phyloP scores from a whole-genome alignment of 495 filamentous ascomycete species.

The Hypoxylon trugodes region DNA sequence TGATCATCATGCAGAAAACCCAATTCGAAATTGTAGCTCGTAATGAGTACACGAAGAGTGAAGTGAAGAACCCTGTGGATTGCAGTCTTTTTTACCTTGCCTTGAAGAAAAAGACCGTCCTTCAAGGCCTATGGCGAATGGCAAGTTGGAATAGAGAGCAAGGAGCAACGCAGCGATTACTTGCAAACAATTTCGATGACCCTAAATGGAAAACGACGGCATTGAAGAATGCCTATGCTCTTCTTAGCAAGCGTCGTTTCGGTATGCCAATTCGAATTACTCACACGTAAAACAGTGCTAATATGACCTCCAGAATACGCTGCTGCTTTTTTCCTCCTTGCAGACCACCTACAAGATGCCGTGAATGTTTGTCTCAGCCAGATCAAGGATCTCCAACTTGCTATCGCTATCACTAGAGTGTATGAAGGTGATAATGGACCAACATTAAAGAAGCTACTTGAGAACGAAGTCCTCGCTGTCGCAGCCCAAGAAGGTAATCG shows the following conservation, averaged over 20 bases:
- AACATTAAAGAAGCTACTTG: conserved; percentile 74
- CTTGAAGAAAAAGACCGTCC: conserved; percentile 87
- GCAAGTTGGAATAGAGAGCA: conserved; percentile 92
- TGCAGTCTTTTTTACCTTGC: conserved; percentile 93
- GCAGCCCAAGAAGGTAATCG: conserved; percentile 84
- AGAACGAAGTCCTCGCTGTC: conserved; percentile 79
- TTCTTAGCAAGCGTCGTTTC: conserved; percentile 90
- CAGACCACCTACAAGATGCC: conserved; percentile 84
- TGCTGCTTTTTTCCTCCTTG: conserved; percentile 93
- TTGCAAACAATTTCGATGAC: conserved; percentile 89
- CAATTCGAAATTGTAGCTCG: conserved; percentile 91
- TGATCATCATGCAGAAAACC: conserved; percentile 59
- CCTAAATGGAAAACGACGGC: conserved; percentile 88
- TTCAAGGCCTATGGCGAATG: conserved; percentile 96
- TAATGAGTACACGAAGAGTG: conserved; percentile 89
- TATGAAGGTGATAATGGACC: conserved; percentile 88
- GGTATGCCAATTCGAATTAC: conserved; percentile 57
- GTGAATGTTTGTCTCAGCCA: conserved; percentile 85
- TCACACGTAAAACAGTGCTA: conserved; percentile 8
- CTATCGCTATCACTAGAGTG: conserved; percentile 86
- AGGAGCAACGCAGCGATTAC: conserved; percentile 72
- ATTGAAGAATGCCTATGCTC: conserved; percentile 95
- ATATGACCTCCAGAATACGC: conserved; percentile 75
- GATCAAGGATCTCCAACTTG: conserved; percentile 86
- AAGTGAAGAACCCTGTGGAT: conserved; percentile 91